Evolutionary conservation across 352 stramenopile genomes (phyloP), one percentile per base, ranked within the genome.

Genomic region (Saprolegnia diclina): DNA sequence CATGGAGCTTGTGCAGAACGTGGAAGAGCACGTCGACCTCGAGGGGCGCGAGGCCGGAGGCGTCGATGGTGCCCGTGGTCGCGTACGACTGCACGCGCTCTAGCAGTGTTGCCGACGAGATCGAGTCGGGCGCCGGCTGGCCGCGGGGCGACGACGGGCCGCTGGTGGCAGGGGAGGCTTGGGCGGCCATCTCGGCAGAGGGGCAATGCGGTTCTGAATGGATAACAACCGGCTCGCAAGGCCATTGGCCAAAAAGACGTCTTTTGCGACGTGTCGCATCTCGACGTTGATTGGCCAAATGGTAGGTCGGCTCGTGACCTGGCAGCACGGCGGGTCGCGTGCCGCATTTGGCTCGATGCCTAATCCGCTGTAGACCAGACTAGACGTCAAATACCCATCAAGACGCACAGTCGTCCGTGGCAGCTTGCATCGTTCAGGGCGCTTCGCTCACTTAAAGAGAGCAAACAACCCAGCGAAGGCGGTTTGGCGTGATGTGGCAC

Each of bases 61-160:
- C 53, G 53, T 69, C 63, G 48, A 69, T 45, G 11, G 32, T 57
- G 29, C 63, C 63, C n/a, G 63, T 69, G 26, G 53, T 45, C 29
- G 63, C 63, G 22, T 69, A 69, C 37, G 19, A 32, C 26, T 69
- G 44, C 19, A 69, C 63, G 10, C 63, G 63, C 35, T 29, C 19
- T 24, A 69, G 24, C 18, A 69, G 29, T 26, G 48, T 59, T 9
- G 24, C 24, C 21, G 63, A 61, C 22, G 63, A 46, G 53, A 54
- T 50, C n/a, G 45, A 11, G 16, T 32, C 19, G 42, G 52, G 11
- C 24, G 52, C 13, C 52, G 35, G 24, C n/a, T 29, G 46, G 46
- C 24, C n/a, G n/a, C 46, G 46, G 24, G n/a, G n/a, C 35, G 52
- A 24, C 52, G 52, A 24, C 9, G 24, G n/a, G 52, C 52, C 52